Evolutionary conservation across 2,329 filamentous ascomycete species (phyloP).

Genomic region (Penicillium rolfsii): DNA sequence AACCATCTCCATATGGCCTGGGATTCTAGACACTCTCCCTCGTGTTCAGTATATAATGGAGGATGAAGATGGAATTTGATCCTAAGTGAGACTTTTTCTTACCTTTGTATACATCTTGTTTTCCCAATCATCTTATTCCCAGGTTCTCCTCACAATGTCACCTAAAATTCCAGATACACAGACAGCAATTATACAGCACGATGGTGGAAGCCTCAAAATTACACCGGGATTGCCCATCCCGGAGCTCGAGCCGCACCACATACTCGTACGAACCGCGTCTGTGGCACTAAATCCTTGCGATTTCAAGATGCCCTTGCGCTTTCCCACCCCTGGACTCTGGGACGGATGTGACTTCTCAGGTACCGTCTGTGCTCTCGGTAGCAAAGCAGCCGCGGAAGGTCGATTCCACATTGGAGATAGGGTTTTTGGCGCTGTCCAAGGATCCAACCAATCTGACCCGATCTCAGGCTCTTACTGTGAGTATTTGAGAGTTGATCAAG

Average conservation of each 20-base stretch:
- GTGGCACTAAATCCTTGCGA: constrained; percentile 42
- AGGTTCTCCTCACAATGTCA: background rate
- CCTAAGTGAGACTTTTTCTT: background rate
- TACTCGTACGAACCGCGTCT: constrained; percentile 27
- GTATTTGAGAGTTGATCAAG: constrained; percentile 21
- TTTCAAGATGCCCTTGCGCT: constrained; percentile 30
- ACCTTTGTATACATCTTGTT: background rate
- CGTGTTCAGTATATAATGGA: background rate
- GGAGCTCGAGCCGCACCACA: constrained; percentile 17
- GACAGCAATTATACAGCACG: constrained; percentile 27
- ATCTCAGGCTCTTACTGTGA: constrained; percentile 29
- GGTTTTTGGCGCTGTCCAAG: constrained; percentile 43
- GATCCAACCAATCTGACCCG: constrained; percentile 29
- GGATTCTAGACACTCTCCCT: background rate
- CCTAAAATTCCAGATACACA: constrained; percentile 15
- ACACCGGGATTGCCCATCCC: constrained; percentile 22
- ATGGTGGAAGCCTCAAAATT: constrained; percentile 22
- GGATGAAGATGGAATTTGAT: background rate
- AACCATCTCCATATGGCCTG: background rate
- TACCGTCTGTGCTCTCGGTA: constrained; percentile 30
- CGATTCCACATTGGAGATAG: constrained; percentile 38
- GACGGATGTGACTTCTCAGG: constrained; percentile 37
- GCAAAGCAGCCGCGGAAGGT: constrained; percentile 13
- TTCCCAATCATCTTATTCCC: background rate
- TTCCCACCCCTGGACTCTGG: constrained; percentile 27